These are phyloP conservation scores for Coniella lustricola DNA, from an alignment of 2,329 filamentous ascomycete species.

Conservation along the genomic window DNA sequence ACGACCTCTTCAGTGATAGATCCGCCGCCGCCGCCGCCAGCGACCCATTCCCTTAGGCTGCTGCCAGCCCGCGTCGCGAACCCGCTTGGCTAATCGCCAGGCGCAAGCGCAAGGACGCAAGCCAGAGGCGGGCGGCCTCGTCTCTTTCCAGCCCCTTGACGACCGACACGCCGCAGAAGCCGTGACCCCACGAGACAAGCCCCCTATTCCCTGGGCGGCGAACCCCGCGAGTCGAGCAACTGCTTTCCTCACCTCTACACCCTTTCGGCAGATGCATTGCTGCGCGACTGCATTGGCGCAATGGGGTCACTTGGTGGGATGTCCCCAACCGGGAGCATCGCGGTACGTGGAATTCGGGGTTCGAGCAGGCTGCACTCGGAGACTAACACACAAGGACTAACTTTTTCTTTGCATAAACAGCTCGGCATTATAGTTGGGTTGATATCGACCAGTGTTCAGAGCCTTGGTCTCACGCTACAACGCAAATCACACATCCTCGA, in stretches of 20 bases:
- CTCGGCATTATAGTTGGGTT: conserved; percentile 90
- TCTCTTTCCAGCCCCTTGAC: conserved; percentile 3
- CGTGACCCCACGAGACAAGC: not conserved
- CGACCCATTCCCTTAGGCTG: not conserved
- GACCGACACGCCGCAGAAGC: conserved; percentile 8
- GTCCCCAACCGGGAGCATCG: conserved; percentile 71
- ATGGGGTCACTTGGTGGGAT: conserved; percentile 71
- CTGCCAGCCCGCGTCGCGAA: conserved; percentile 1
- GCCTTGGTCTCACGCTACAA: conserved; percentile 88
- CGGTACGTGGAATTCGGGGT: conserved; percentile 43
- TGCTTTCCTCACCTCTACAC: conserved; percentile 14
- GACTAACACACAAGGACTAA: conserved; percentile 21
- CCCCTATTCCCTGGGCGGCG: conserved; percentile 11
- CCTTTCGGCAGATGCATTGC: conserved; percentile 40
- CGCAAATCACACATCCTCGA: conserved; percentile 97
- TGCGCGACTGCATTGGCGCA: conserved; percentile 32
- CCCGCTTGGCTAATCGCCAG: conserved; percentile 11
- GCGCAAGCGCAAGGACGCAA: conserved; percentile 8
- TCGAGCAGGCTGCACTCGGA: not conserved
- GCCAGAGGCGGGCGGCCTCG: not conserved
- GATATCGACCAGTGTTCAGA: conserved; percentile 89
- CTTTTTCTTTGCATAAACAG: conserved; percentile 35
- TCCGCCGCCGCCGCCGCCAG: not conserved
- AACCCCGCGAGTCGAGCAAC: conserved; percentile 14
- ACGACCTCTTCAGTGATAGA: not conserved